Base-by-base conservation (phyloP, 1,284 basidiomycete species). In the Boletellus deceptivus region DNA sequence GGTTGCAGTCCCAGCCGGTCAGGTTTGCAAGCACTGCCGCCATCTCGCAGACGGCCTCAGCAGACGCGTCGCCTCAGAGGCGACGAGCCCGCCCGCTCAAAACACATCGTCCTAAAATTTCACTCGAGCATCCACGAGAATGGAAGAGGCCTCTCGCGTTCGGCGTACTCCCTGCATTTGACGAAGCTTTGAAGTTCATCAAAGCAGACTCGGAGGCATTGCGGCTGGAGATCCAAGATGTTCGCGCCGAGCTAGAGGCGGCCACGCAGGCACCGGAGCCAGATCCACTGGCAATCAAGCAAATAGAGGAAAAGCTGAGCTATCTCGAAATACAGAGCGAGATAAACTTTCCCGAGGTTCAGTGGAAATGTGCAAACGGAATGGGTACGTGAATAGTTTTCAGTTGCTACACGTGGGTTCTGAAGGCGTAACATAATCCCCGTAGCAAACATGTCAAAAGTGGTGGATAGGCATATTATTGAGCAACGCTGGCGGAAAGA, bases 401-500 rank as follows among this genome's bases (percentile, higher is more conserved):
- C 39, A 6, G 22, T 48, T 18, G 10, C 24, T 27, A 36, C 14
- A 27, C 25, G 24, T 29, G 24, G 13, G 35, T 25, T 43, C 36
- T 55, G 17, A 53, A 10, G 20, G 16, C 11, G n/a, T 43, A 37
- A 34, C 2, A 20, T 18, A 9, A 17, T 14, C 4, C 37, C 44
- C 50, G 14, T 55, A 88, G 86, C 75, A 58, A 79, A 89, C 67
- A 77, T 87, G 79, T 72, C 62, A 24, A 76, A 80, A 55, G 77
- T 83, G 0, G 83, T 90, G 1, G 88, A 93, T 66, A 79, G 93
- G 18, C 82, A 91, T 65, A 73, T 98, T 20, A 73, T 89, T 3
- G 91, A 98, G 70, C 82, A 90, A 58, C 76, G 79, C 53, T 98
- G 96, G 96, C 78, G 89, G 46, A 83, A 84, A 50, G 82, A 91